Percentiles rank a stretch among this genome's conserved stretches.
These are phyloP conservation scores for Rhodofomes roseus DNA, from an alignment of 1,284 basidiomycete species.

Conservation along the genomic window DNA sequence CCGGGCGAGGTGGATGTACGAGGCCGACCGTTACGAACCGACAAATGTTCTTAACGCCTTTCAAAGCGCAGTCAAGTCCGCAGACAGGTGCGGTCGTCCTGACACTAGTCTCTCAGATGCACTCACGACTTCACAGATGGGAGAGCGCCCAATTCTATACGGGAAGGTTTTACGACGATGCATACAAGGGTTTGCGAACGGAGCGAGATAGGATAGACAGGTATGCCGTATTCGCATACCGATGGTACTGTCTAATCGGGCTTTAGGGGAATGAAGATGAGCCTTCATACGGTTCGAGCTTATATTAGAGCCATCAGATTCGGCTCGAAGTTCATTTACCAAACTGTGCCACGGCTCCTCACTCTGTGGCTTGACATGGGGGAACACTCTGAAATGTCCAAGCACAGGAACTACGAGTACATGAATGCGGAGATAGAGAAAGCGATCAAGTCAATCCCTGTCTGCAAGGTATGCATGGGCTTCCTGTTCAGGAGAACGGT, in stretches of 20 bases:
- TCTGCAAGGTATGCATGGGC: slow-evolving; percentile 63
- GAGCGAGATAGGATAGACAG: slow-evolving; percentile 45
- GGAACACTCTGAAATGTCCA: slow-evolving; percentile 45
- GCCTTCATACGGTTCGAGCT: slow-evolving; percentile 59
- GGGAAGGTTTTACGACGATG: slow-evolving; percentile 85
- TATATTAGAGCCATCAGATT: slow-evolving; percentile 75
- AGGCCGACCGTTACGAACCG: slow-evolving; percentile 81
- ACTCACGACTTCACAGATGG: slow-evolving; percentile 48
- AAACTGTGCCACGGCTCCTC: slow-evolving; percentile 90
- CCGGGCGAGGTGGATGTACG: slow-evolving; percentile 92
- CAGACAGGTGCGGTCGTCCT: slow-evolving; percentile 46
- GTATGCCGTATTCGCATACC: slow-evolving; percentile 30
- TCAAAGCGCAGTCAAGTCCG: slow-evolving; percentile 50
- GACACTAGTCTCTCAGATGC: neutral
- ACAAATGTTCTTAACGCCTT: slow-evolving; percentile 64
- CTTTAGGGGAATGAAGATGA: slow-evolving; percentile 55
- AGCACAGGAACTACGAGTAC: slow-evolving; percentile 44
- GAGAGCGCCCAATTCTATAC: slow-evolving; percentile 86
- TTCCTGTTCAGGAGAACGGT: neutral
- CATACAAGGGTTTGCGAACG: slow-evolving; percentile 50
- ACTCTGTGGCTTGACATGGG: slow-evolving; percentile 96
- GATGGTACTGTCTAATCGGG: neutral
- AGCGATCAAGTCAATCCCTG: slow-evolving; percentile 60
- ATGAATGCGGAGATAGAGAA: slow-evolving; percentile 54
- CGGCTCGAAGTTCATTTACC: slow-evolving; percentile 97